Evolutionary conservation across 2,329 filamentous ascomycete species (phyloP).

Genomic region (Aspergillus amoenus): DNA sequence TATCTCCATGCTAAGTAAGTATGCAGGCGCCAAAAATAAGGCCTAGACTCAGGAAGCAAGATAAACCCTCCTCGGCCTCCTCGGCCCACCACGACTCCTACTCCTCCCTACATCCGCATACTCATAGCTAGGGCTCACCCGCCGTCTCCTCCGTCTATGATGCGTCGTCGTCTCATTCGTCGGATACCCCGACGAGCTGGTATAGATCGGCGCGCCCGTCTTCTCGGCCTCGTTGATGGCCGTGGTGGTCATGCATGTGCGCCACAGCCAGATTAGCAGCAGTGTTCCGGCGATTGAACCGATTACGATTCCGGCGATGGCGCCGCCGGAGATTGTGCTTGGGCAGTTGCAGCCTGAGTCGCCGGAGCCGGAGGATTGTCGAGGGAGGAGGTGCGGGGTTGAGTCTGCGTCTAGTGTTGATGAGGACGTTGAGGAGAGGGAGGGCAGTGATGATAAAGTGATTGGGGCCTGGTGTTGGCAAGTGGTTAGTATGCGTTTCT

Average conservation of each 20-base stretch:
- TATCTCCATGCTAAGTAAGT: not conserved
- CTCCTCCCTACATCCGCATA: constrained; percentile 25
- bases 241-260: constrained; percentile 20
- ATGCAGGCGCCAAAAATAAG: not conserved
- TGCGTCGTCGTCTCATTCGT: constrained; percentile 23
- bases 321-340: constrained; percentile 34
- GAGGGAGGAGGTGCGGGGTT: constrained; percentile 11
- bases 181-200: constrained; percentile 20
- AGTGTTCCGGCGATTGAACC: constrained; percentile 40
- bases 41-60: constrained; percentile 18
- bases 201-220: constrained; percentile 15
- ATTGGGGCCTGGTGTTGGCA: not conserved
- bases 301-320: constrained; percentile 41
- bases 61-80: constrained; percentile 39
- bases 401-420: not conserved
- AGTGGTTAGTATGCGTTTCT: not conserved
- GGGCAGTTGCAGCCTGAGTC: constrained; percentile 18
- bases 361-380: not conserved
- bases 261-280: constrained; percentile 38
- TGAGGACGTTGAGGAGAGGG: not conserved
- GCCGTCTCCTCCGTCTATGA: constrained; percentile 19
- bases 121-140: constrained; percentile 21
- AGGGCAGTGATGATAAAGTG: not conserved
- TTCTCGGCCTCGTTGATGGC: constrained; percentile 14
- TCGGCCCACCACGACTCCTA: constrained; percentile 20